A percentile compares a stretch with the other conserved stretches of the same genome.
phyloP scores from a whole-genome alignment of 306 rosid genomes.

The Vigna reflexopilosa region DNA sequence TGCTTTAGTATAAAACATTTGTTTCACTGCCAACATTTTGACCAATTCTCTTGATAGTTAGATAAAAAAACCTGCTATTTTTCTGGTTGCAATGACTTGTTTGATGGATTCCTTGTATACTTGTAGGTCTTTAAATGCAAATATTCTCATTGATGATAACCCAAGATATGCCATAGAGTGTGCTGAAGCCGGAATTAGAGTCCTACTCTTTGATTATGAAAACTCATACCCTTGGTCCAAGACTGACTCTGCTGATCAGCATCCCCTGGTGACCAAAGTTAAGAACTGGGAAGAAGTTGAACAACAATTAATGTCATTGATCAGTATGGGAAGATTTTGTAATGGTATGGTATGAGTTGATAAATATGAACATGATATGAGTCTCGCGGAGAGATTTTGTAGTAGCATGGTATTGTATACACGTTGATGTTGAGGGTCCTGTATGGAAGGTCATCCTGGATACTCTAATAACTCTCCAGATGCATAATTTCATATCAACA shows the following conservation, averaged over 20 bases:
- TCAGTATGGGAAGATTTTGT: too few species aligned
- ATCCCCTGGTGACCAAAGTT: conserved; percentile 75
- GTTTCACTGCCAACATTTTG: conserved; percentile 8
- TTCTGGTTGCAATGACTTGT: conserved; percentile 20
- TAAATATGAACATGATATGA: too few species aligned
- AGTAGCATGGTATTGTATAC: too few species aligned
- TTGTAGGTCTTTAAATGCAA: conserved; percentile 74
- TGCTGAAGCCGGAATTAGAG: conserved; percentile 78
- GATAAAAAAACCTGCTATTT: not conserved
- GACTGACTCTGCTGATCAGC: conserved; percentile 53
- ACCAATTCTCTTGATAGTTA: not conserved
- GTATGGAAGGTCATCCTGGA: too few species aligned
- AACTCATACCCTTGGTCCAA: conserved; percentile 93
- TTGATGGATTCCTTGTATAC: conserved; percentile 34
- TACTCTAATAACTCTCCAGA: too few species aligned
- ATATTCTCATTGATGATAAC: conserved; percentile 81
- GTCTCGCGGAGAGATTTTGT: too few species aligned
- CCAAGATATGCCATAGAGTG: conserved; percentile 90
- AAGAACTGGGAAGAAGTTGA: conserved; percentile 90
- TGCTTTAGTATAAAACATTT: not conserved
- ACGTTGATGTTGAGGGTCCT: too few species aligned
- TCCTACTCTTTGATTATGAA: conserved; percentile 86
- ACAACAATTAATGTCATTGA: conserved; percentile 60
- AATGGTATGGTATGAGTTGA: too few species aligned
- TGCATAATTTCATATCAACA: too few species aligned